Base-by-base conservation (phyloP, 495 filamentous ascomycete genomes). In the Hypoxylon trugodes region DNA sequence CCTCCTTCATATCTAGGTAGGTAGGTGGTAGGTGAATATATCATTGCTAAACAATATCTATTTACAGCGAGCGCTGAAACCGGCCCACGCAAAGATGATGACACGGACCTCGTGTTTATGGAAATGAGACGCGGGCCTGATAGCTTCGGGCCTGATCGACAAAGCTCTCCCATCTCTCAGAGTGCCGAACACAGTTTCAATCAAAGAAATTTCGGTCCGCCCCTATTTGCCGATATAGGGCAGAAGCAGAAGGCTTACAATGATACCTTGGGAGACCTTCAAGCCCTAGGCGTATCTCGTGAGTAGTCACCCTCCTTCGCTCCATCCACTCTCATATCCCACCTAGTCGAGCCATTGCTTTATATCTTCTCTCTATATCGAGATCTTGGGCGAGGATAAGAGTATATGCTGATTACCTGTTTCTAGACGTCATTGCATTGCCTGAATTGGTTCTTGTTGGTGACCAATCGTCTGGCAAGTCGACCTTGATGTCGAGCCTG, bases 381-480 rank as follows among this genome's bases (percentile, higher is more conserved):
- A 24, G 10, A 22, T 32, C 4, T 25, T 2, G 18, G 2, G 15
- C 6, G 5, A 6, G 30, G 5, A 15, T 10, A 15, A 18, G 2
- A 10, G 24, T 24, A 1, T 5, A 0, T 26, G 4, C 57, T 67
- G 26, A 67, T n/a, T 30, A 32, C 9, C 3, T 24, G 12, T 25
- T 30, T 21, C 13, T 21, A 67, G 64, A 80, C 21, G 81, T 86
- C 0, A 85, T 88, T 0, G 81, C 81, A 2, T 74, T 95, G 0
- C 91, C 92, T 0, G 90, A 90, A 60, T 82, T 95, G 12, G 89
- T 90, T 9, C 84, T 93, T 0, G 85, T 93, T 1, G 92, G 92
- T 0, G 91, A 95, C 52, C 92, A 96, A 59, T 87, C 83, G 2
- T 86, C 91, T 0, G 92, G 92, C 0, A 96, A 96, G 62, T 88